Conservation (phyloP, 306 rosid species). For the Vigna angularis region DNA sequence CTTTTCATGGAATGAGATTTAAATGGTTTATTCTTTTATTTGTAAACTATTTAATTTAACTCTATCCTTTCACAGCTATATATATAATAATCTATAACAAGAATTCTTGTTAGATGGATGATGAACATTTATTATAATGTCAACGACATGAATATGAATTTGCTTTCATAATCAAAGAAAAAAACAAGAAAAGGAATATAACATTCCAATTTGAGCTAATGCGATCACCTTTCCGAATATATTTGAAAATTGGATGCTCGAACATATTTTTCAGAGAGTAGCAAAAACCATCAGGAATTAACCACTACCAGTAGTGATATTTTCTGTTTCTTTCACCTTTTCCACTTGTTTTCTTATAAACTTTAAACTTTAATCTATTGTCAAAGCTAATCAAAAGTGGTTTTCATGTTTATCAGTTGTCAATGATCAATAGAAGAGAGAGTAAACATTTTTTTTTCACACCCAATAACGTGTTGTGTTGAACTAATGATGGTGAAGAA, state of each 20-base stretch:
- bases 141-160: not conserved
- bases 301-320: not conserved
- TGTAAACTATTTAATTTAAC: too few relatives aligned
- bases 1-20: too few relatives aligned
- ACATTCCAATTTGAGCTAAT: not conserved
- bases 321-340: not conserved
- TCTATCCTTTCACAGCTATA: too few relatives aligned
- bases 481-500: not conserved
- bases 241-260: constrained; percentile 8
- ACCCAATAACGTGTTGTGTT: not conserved
- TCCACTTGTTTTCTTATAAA: not conserved
- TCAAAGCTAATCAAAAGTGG: not conserved
- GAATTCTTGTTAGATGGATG: not conserved
- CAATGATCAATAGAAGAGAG: not conserved
- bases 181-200: not conserved
- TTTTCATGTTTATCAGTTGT: not conserved
- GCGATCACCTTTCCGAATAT: not conserved
- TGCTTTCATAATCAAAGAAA: not conserved
- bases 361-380: not conserved
- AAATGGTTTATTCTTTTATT: too few relatives aligned
- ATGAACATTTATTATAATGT: not conserved
- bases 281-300: not conserved
- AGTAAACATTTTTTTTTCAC: not conserved
- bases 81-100: not conserved
- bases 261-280: not conserved